phyloP scores from a whole-genome alignment of 1,139 yeast species.

The Hansenula lynferdii region DNA sequence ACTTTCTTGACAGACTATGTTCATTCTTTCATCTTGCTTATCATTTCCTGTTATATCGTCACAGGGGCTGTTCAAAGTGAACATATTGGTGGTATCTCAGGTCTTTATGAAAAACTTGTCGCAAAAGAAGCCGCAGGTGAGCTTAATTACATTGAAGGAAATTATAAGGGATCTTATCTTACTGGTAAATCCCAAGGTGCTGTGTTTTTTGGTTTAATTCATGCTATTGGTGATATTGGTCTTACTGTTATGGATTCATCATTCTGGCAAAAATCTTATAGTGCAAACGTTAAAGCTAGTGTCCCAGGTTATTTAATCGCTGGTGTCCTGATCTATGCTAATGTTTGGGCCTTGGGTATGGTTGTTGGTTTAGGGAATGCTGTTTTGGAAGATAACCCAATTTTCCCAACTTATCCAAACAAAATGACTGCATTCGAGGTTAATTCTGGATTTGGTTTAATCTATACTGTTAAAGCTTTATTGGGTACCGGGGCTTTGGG shows the following conservation, averaged over 20 bases:
- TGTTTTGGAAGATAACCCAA: constrained; percentile 37
- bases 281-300: constrained; percentile 31
- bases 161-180: constrained; percentile 31
- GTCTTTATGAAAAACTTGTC: constrained; percentile 25
- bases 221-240: constrained; percentile 46
- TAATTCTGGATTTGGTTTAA: constrained; percentile 43
- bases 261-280: constrained; percentile 39
- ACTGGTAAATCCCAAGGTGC: constrained; percentile 36
- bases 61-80: constrained; percentile 27
- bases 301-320: constrained; percentile 36
- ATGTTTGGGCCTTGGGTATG: constrained; percentile 31
- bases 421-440: constrained; percentile 38
- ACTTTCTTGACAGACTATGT: constrained; percentile 35
- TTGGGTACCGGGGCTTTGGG: constrained; percentile 48
- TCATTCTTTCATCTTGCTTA: constrained; percentile 31
- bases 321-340: constrained; percentile 30
- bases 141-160: constrained; percentile 26
- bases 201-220: constrained; percentile 45
- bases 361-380: constrained; percentile 45
- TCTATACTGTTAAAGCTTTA: constrained; percentile 45
- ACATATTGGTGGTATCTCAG: constrained; percentile 29
- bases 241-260: constrained; percentile 48
- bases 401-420: constrained; percentile 45
- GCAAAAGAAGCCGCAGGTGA: constrained; percentile 14
- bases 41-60: constrained; percentile 26